Conservation (phyloP, 2,329 filamentous ascomycete species). For the Aureobasidium sp. region DNA sequence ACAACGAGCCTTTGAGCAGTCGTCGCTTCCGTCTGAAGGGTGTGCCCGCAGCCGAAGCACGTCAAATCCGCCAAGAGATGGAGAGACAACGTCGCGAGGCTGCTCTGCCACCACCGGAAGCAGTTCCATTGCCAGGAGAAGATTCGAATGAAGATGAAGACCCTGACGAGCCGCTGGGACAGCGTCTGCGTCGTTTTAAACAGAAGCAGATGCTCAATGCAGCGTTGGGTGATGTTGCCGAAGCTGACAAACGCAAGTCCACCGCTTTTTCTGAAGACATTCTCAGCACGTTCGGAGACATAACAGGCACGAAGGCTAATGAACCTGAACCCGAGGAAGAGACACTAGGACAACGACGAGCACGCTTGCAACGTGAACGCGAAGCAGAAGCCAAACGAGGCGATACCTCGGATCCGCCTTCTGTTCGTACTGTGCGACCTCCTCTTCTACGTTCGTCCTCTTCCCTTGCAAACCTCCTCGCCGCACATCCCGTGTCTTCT, state of each 20-base stretch:
- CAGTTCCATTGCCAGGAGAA: conserved; percentile 14
- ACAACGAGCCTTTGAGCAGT: conserved; percentile 79
- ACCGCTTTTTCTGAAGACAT: conserved; percentile 61
- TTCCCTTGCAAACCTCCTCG: conserved; percentile 56
- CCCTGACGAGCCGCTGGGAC: conserved; percentile 56
- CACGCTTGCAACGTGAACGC: conserved; percentile 64
- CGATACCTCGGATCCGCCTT: conserved; percentile 1
- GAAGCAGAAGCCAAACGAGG: conserved; percentile 29
- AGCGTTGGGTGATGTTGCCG: conserved; percentile 35
- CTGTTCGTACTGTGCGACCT: conserved; percentile 31
- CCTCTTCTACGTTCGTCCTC: conserved; percentile 38
- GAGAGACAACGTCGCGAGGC: conserved; percentile 24
- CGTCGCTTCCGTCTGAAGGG: conserved; percentile 70
- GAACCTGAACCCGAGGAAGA: conserved; percentile 55
- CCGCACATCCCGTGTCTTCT: conserved; percentile 42
- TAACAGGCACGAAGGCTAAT: conserved; percentile 45
- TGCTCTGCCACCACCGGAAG: conserved; percentile 20
- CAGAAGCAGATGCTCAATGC: conserved; percentile 45
- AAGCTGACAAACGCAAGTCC: conserved; percentile 35
- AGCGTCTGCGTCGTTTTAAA: conserved; percentile 58
- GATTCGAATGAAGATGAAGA: conserved; percentile 31
- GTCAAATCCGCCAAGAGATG: conserved; percentile 20
- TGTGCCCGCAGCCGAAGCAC: conserved; percentile 28
- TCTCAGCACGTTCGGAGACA: conserved; percentile 39
- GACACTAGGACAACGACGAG: conserved; percentile 69